Evolutionary conservation across 345 rosid species (phyloP).

Genomic region (Toxicodendron radicans): DNA sequence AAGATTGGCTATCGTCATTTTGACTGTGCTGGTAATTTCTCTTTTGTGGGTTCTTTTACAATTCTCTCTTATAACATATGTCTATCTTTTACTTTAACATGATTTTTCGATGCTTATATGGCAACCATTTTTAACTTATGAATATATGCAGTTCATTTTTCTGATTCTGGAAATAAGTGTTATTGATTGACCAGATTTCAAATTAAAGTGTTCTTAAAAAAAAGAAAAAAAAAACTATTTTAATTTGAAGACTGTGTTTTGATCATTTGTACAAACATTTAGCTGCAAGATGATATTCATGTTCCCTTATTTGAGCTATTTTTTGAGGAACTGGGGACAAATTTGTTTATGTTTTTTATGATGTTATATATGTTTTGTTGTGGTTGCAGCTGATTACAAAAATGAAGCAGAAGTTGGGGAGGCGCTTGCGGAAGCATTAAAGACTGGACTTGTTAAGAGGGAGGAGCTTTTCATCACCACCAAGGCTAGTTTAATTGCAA

Average conservation of each 20-base stretch:
- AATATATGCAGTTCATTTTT: too few relatives aligned
- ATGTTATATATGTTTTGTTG: not conserved
- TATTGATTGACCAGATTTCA: too few relatives aligned
- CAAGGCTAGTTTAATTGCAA: constrained; percentile 44
- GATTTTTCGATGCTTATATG: too few relatives aligned
- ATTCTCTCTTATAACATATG: not conserved
- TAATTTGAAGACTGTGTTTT: too few relatives aligned
- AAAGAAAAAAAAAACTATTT: too few relatives aligned
- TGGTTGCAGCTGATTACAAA: constrained; percentile 47
- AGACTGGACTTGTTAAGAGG: constrained; percentile 49
- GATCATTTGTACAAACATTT: not conserved
- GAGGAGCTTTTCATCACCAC: constrained; percentile 79
- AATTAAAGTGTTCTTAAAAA: too few relatives aligned
- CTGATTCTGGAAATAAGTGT: too few relatives aligned
- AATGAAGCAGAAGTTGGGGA: constrained; percentile 54
- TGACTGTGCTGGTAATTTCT: constrained; percentile 74
- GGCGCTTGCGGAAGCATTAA: constrained; percentile 55
- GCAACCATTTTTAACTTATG: too few relatives aligned
- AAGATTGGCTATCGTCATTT: constrained; percentile 89
- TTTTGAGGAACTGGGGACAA: not conserved
- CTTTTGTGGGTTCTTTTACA: not conserved
- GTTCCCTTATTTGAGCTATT: not conserved
- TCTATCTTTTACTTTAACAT: too few relatives aligned
- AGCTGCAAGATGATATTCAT: not conserved
- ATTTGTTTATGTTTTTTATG: too few relatives aligned